Base-by-base conservation (phyloP, 2,329 filamentous ascomycete genomes). In the Colletotrichum lini region DNA sequence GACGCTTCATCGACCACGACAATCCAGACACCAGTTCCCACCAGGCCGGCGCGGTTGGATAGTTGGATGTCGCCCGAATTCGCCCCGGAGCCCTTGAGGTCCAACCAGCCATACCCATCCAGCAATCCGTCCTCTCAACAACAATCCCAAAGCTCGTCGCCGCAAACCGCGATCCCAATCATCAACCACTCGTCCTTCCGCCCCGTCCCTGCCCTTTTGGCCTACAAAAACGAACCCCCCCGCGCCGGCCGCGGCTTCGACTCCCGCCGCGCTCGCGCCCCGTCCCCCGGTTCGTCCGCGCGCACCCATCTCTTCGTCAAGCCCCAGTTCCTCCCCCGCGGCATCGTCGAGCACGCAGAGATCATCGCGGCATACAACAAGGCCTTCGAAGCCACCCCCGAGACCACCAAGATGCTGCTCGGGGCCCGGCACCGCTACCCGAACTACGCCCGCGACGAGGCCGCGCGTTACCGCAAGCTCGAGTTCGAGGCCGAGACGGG, bases 401-500 rank as follows among this genome's bases (percentile, higher is more conserved):
- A 58, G 12, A 30, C 38, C 9, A 44, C 59, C 8, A 40, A 42
- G 38, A 54, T 45, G 16, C 18, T 59, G 13, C 58, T 72, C 40
- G 13, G 65, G 23, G 42, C 21, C 15, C 16, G 35, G 6, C 26
- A 69, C 54, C 69, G 69, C 26, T 72, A 69, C 23, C 69, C 65
- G 26, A 38, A 38, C 16, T 52, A 58, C 13, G 38, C 53, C 15
- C 72, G 68, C 4, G 72, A 72, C 38, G 44, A 65, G 15, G 65
- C 61, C 23, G 72, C 72, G 4, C 44, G 30, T 35, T 49, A 16
- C 21, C 68, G 72, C 35, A 73, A 67, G 53, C n/a, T 50, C 16
- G 57, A 64, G 3, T 68, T 73, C n/a, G 72, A 73, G 50, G 18
- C 16, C 42, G 35, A 18, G 40, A 70, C 70, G 26, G 72, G 72